Base-by-base conservation (phyloP, 2,329 filamentous ascomycete genomes). In the Penicillium sp. region DNA sequence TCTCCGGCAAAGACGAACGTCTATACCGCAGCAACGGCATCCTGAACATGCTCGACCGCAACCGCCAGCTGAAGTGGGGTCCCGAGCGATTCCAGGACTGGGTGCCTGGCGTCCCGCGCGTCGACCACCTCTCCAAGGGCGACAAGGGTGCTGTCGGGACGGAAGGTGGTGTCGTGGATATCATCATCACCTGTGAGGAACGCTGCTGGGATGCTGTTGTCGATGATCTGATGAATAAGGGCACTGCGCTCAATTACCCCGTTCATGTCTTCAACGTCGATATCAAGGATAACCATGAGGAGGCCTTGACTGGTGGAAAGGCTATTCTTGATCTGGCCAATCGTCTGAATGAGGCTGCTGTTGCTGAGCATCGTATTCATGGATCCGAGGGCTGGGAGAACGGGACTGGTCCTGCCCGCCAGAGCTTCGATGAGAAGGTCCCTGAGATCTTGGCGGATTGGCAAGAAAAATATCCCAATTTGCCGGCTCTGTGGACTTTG, bases 251-350 rank as follows among this genome's bases (percentile, higher is more conserved):
- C 50, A 98, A 98, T 68, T 77, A 88, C 2, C 90, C 93, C 0
- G 93, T 98, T 0, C 93, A 98, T 66, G 88, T 98, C 49, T 95
- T 98, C 75, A 98, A 98, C 62, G 85, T 98, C 48, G 93, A 98
- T 67, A 98, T 98, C 64, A 91, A 87, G 69, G 93, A 98, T 71
- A 98, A 97, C 64, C 93, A 97, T 64, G 91, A 98, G 68, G 93
- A 98, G 70, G 93, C 93, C 0, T 77, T 91, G 21, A 80, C 96
- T 2, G 93, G 93, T 9, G 93, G 93, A 2, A 82, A 85, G 58
- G 93, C 88, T 39, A 98, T 98, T 52, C 77, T 97, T 33, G 93
- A 98, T 64, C 77, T 98, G 32, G 93, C 93, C 1, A 81, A 91
- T 63, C 82, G 82, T 29, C 73, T 98, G 52, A 97, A 97, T 64